Evolutionary conservation across 2,329 filamentous ascomycete species (phyloP).

Genomic region (Xylariaceae sp.): DNA sequence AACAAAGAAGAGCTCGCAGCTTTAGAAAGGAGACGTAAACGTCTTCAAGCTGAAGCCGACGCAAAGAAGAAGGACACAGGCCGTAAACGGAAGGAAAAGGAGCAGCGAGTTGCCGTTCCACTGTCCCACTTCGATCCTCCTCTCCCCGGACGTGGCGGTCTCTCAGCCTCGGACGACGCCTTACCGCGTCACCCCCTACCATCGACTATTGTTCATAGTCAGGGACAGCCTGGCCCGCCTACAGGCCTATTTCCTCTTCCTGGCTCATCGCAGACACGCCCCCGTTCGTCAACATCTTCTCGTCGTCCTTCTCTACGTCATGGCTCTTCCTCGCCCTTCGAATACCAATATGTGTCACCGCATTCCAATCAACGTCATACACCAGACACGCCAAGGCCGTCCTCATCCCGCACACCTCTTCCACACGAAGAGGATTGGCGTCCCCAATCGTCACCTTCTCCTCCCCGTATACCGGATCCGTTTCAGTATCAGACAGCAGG

Average conservation of each 20-base stretch:
- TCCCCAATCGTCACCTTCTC: constrained; percentile 41
- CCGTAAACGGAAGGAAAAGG: constrained; percentile 49
- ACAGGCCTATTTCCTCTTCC: constrained; percentile 61
- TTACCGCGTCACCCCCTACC: constrained; percentile 49
- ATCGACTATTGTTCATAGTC: constrained; percentile 46
- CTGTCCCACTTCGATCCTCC: constrained; percentile 58
- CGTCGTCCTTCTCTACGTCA: constrained; percentile 43
- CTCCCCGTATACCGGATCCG: constrained; percentile 49
- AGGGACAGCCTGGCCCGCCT: constrained; percentile 50
- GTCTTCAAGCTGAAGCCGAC: constrained; percentile 59
- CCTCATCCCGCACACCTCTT: constrained; percentile 42
- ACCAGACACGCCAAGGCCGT: constrained; percentile 52
- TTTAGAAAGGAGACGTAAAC: constrained; percentile 71
- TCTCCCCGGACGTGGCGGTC: constrained; percentile 46
- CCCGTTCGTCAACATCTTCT: constrained; percentile 51
- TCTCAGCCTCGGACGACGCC: constrained; percentile 44
- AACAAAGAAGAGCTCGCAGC: constrained; percentile 82
- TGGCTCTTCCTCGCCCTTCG: constrained; percentile 49
- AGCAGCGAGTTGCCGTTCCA: constrained; percentile 60
- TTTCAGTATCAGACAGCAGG: constrained; percentile 61
- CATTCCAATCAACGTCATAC: constrained; percentile 48
- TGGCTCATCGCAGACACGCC: constrained; percentile 48
- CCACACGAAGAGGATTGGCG: constrained; percentile 44
- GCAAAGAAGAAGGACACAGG: constrained; percentile 50
- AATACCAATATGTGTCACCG: constrained; percentile 53